Conservation (phyloP, 1,284 basidiomycete species). For the Meira miltonrushii region DNA sequence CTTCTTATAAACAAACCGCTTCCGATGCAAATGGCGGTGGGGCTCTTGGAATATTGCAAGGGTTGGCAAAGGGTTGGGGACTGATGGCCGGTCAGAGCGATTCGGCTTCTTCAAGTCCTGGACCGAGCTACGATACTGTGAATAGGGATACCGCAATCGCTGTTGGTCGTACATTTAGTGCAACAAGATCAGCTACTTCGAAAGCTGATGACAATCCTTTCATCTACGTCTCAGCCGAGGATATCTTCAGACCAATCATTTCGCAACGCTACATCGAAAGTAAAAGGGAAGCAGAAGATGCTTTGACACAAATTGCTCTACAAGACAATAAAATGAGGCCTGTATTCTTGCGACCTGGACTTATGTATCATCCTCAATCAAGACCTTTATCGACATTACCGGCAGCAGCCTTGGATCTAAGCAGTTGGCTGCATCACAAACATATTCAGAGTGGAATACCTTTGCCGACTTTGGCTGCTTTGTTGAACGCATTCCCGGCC, state of each 20-base stretch:
- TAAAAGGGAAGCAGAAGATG: constrained; percentile 79
- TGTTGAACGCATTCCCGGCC: constrained; percentile 22
- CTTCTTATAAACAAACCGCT: constrained; percentile 65
- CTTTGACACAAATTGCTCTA: constrained; percentile 55
- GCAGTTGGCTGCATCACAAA: constrained; percentile 31
- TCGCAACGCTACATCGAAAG: constrained; percentile 78
- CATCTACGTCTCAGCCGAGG: constrained; percentile 89
- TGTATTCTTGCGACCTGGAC: constrained; percentile 76
- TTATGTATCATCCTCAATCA: constrained; percentile 91
- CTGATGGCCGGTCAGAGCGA: constrained; percentile 55
- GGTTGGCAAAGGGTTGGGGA: constrained; percentile 44
- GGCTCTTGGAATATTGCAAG: constrained; percentile 21
- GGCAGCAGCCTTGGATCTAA: constrained; percentile 74
- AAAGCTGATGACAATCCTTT: constrained; percentile 59
- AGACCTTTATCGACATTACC: constrained; percentile 80
- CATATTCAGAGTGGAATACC: constrained; percentile 54
- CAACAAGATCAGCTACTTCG: constrained; percentile 22
- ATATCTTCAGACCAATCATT: constrained; percentile 80
- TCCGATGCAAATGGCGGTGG: constrained; percentile 53
- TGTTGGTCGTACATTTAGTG: constrained; percentile 51
- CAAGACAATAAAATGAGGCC: constrained; percentile 56
- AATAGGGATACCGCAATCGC: constrained; percentile 66
- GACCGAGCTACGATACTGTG: constrained; percentile 66
- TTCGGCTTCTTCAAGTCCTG: constrained; percentile 24
- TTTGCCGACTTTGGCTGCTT: constrained; percentile 60